These are phyloP conservation scores for Phialophora expanda DNA, from an alignment of 2,329 filamentous ascomycete species.

Conservation along the genomic window DNA sequence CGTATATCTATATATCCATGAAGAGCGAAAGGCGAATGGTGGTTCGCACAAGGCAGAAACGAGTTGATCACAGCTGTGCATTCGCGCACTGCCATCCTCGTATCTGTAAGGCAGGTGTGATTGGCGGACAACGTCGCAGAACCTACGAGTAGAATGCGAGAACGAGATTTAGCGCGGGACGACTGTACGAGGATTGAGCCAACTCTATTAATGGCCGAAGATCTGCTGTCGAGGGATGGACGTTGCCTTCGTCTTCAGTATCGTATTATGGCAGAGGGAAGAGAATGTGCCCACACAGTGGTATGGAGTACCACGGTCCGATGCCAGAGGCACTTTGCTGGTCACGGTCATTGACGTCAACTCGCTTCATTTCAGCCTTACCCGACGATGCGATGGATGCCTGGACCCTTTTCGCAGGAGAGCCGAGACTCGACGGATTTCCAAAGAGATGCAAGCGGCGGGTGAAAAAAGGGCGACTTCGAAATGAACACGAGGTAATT, in stretches of 20 bases:
- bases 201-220: neutral
- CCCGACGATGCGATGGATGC: neutral
- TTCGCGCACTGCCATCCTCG: constrained; percentile 3
- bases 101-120: neutral
- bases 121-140: neutral
- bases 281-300: too few relatives aligned
- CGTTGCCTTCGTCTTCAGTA: neutral
- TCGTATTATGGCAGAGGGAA: neutral
- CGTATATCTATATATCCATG: neutral
- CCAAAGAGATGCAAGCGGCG: neutral
- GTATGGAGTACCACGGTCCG: too few relatives aligned
- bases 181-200: neutral
- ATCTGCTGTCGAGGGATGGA: neutral
- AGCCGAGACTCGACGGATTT: neutral
- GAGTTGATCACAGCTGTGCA: constrained; percentile 8
- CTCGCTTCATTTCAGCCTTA: neutral
- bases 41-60: constrained; percentile 1
- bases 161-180: neutral
- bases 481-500: constrained; percentile 19
- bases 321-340: neutral
- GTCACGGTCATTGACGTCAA: neutral
- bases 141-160: neutral
- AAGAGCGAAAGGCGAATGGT: neutral
- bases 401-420: neutral
- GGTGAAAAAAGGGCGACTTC: neutral